Base-by-base conservation (phyloP, 1,139 yeast species). In the Pichia sp. region DNA sequence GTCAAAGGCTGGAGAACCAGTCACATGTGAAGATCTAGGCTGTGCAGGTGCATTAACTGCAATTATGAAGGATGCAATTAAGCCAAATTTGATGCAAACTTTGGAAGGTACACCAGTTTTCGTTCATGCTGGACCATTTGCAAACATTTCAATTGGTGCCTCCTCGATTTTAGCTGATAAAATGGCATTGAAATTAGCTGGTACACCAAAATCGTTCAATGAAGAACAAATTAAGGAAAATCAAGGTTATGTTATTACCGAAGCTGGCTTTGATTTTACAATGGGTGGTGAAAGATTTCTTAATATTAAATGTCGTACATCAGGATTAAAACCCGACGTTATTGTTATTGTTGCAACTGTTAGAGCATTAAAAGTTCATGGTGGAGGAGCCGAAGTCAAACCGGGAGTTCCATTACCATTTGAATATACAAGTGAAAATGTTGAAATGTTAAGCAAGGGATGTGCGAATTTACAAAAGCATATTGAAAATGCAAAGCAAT, bases 251-350 rank as follows among this genome's bases (percentile, higher is more conserved):
- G 98, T 91, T 56, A 91, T 91, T 53, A 91, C 98, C 49, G 98
- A 91, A 71, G 98, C 98, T 39, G 99, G 98, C 56, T 93, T 93
- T 75, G 99, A 93, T 71, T 91, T 93, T 78, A 93, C 98, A 52
- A 93, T 93, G 97, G 99, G 99, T 68, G 98, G 98, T 68, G 99
- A 93, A 74, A 81, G 98, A 70, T 93, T 93, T 75, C 81, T 91
- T 72, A 91, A 93, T 76, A 93, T 93, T 73, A 93, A 93, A 75
- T 90, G 97, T 73, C 83, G 99, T 69, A 81, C 95, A 33, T 85
- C 96, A 10, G 98, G 97, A 3, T 79, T 91, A 59, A 77, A 78
- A 27, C 99, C 99, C 42, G 96, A 93, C 68, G 89, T 85, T 52
- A 90, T 91, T 60, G 96, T 93, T 54, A 86, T 93, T 67, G 99